A percentile compares a stretch with the other conserved stretches of the same genome.
These are phyloP conservation scores for Thraustochytrium sp. DNA, from an alignment of 352 stramenopile genomes.

Conservation along the genomic window DNA sequence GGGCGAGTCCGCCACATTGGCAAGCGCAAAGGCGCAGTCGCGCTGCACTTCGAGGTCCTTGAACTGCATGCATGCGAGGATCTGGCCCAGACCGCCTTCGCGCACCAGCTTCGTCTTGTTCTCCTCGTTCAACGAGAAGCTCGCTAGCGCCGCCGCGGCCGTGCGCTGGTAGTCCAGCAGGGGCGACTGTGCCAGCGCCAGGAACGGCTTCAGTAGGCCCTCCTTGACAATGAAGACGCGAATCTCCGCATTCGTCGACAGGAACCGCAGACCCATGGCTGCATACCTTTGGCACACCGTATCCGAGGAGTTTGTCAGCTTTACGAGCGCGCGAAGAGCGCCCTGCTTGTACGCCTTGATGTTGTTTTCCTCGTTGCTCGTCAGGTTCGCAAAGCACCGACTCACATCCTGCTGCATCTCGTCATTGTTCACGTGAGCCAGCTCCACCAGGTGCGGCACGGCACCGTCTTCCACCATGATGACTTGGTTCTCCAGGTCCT, in stretches of 20 bases:
- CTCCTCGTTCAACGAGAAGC: slow-evolving; percentile 81
- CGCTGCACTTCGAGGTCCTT: slow-evolving; percentile 81
- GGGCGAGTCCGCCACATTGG: slow-evolving; percentile 80
- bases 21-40: slow-evolving; percentile 85
- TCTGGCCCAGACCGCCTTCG: slow-evolving; percentile 75
- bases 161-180: slow-evolving; percentile 84
- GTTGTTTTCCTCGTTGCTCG: slow-evolving; percentile 89
- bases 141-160: slow-evolving; percentile 81
- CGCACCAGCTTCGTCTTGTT: slow-evolving; percentile 88
- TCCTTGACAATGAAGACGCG: slow-evolving; percentile 82
- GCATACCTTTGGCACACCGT: slow-evolving; percentile 89
- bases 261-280: slow-evolving; percentile 86
- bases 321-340: slow-evolving; percentile 76
- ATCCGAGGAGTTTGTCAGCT: slow-evolving; percentile 72
- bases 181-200: slow-evolving; percentile 78
- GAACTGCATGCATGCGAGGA: slow-evolving; percentile 79
- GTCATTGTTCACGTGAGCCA: slow-evolving; percentile 68
- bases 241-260: slow-evolving; percentile 84
- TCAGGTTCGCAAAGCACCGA: slow-evolving; percentile 81
- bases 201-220: slow-evolving; percentile 76
- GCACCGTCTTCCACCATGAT: slow-evolving; percentile 82
- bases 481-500: slow-evolving; percentile 78
- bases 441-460: slow-evolving; percentile 67
- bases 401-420: slow-evolving; percentile 90
- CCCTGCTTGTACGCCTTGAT: slow-evolving; percentile 82